Evolutionary conservation across 2,329 filamentous ascomycete genomes (phyloP).

Genomic region (Diaporthe amygdali): DNA sequence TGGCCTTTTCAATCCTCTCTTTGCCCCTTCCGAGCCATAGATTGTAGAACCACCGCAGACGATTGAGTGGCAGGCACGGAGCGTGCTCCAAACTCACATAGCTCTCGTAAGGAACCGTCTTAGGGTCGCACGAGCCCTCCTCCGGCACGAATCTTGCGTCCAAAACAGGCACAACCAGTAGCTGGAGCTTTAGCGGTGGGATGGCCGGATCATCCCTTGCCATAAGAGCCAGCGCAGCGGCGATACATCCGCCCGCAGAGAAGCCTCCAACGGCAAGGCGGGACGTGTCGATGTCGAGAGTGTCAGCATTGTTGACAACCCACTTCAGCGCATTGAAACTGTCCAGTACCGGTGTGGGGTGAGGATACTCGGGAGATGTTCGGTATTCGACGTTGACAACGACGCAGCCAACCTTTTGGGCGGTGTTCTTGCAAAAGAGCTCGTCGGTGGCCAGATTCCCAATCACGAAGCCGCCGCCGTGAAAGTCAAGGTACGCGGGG

Average conservation of each 20-base stretch:
- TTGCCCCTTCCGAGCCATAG: conserved; percentile 40
- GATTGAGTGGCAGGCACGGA: conserved; percentile 39
- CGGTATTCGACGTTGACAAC: conserved; percentile 23
- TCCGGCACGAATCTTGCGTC: conserved; percentile 40
- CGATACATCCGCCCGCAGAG: conserved; percentile 21
- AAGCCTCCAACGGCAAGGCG: conserved; percentile 21
- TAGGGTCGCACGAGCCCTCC: conserved; percentile 33
- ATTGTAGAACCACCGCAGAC: conserved; percentile 43
- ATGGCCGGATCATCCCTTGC: conserved; percentile 23
- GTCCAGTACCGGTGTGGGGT: conserved; percentile 20
- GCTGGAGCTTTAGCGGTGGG: conserved; percentile 37
- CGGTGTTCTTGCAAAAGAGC: conserved; percentile 17
- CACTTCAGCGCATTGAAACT: conserved; percentile 31
- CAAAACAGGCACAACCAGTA: conserved; percentile 40
- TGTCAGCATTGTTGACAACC: conserved; percentile 33
- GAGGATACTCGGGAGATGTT: conserved; percentile 17
- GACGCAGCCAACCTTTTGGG: conserved; percentile 21
- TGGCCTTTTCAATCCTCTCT: conserved; percentile 33
- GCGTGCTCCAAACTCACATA: conserved; percentile 38
- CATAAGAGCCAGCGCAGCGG: conserved; percentile 18
- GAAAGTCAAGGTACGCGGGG: conserved; percentile 18
- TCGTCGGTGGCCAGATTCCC: conserved; percentile 13
- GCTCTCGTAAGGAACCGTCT: conserved; percentile 37
- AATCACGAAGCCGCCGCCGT: conserved; percentile 25
- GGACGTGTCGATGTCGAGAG: conserved; percentile 13